Evolutionary conservation across 2,329 filamentous ascomycete species (phyloP).

Genomic region (Ophiocordyceps unilateralis): DNA sequence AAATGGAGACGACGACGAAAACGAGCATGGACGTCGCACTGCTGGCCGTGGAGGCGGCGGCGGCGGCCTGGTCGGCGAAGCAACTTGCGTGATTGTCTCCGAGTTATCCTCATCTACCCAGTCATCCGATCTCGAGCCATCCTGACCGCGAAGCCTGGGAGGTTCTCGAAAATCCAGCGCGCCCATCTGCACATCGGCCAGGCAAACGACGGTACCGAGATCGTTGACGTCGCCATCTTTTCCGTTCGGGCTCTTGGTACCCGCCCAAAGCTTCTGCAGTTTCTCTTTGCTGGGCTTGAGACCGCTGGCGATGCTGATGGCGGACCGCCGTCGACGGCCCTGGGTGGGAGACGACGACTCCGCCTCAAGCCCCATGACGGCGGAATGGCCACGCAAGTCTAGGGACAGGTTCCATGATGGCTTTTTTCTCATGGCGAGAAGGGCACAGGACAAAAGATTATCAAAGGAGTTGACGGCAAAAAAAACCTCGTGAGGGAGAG

Average conservation of each 20-base stretch:
- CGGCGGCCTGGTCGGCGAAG: conserved; percentile 2
- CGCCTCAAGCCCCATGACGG: background rate
- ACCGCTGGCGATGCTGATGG: conserved; percentile 4
- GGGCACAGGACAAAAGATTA: background rate
- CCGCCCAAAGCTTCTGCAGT: conserved; percentile 14
- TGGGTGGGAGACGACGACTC: background rate
- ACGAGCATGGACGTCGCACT: background rate
- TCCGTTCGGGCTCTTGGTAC: conserved; percentile 9
- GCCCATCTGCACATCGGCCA: conserved; percentile 3
- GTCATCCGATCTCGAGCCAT: background rate
- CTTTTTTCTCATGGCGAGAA: background rate
- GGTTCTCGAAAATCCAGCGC: conserved; percentile 1
- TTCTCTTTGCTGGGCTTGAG: conserved; percentile 12
- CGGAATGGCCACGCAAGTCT: background rate
- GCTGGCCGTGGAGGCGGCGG: background rate
- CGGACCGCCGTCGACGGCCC: conserved; percentile 1
- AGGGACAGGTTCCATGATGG: background rate
- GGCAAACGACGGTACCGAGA: conserved; percentile 2
- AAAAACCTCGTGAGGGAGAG: too few relatives aligned
- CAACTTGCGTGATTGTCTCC: background rate
- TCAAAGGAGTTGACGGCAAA: too few relatives aligned
- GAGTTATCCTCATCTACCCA: background rate
- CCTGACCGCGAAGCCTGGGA: background rate
- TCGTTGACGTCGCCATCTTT: conserved; percentile 9
- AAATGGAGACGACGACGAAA: background rate